Conservation (phyloP, 345 rosid species). For the Ceriops tagal region DNA sequence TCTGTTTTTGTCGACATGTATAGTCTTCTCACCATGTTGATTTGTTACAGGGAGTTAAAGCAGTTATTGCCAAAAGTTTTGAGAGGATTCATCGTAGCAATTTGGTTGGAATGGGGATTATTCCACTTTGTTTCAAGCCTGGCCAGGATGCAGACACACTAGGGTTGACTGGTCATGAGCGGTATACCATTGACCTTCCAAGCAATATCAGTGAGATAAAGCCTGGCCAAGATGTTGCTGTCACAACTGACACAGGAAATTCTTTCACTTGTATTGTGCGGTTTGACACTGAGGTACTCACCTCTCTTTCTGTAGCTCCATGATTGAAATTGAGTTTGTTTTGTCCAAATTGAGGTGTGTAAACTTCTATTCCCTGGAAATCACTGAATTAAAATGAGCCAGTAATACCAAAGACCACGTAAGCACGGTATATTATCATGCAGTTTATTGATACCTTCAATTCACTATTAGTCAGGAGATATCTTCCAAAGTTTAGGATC, state of each 20-base stretch:
- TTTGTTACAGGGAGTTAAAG: constrained; percentile 80
- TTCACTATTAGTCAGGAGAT: too few species aligned
- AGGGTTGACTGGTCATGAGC: constrained; percentile 87
- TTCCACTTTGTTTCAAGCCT: constrained; percentile 87
- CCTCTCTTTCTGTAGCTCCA: not conserved
- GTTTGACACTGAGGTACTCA: constrained; percentile 89
- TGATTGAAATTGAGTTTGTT: not conserved
- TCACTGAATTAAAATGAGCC: not conserved
- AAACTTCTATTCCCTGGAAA: not conserved
- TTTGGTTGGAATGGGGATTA: constrained; percentile 96
- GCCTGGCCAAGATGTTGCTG: constrained; percentile 94
- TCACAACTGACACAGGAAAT: constrained; percentile 77
- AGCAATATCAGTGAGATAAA: constrained; percentile 58
- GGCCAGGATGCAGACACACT: constrained; percentile 91
- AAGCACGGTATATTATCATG: too few species aligned
- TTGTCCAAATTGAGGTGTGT: not conserved
- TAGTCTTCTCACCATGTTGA: constrained; percentile 7
- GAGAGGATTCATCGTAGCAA: constrained; percentile 99
- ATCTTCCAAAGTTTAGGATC: too few species aligned
- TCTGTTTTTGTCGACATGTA: not conserved
- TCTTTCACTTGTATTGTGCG: constrained; percentile 88
- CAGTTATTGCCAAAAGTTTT: constrained; percentile 93
- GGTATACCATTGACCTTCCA: constrained; percentile 84
- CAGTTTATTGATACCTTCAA: too few species aligned
- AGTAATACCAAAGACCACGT: too few species aligned